A percentile compares a stretch with the other conserved stretches of the same genome.
phyloP scores from a whole-genome alignment of 2,329 filamentous ascomycete species.

The Talaromyces sp. region DNA sequence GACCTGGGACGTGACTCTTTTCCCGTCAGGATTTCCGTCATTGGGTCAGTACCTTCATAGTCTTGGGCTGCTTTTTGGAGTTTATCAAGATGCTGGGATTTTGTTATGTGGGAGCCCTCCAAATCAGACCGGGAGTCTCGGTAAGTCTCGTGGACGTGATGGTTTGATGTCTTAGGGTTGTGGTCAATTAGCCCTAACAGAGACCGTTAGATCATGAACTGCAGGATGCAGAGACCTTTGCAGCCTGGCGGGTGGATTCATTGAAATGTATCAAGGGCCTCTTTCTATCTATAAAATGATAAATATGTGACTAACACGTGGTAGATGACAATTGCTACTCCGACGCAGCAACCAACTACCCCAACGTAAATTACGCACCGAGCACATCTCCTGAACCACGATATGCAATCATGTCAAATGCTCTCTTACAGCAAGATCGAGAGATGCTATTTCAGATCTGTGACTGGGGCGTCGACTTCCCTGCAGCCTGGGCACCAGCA shows the following conservation, averaged over 20 bases:
- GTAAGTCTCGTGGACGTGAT: conserved; percentile 19
- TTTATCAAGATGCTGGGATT: conserved; percentile 45
- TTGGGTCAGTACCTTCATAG: conserved; percentile 40
- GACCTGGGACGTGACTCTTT: conserved; percentile 41
- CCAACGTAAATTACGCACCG: conserved; percentile 42
- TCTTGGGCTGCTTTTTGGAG: conserved; percentile 43
- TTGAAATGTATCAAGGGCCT: conserved; percentile 48
- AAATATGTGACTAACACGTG: background rate
- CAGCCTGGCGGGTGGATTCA: conserved; percentile 39
- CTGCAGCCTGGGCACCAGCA: conserved; percentile 47
- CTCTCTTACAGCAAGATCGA: conserved; percentile 39
- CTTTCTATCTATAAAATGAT: background rate
- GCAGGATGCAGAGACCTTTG: conserved; percentile 40
- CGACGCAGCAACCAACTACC: conserved; percentile 36
- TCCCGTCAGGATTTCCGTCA: conserved; percentile 42
- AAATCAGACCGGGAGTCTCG: conserved; percentile 36
- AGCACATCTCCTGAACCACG: conserved; percentile 41
- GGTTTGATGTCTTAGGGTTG: background rate
- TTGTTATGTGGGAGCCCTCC: conserved; percentile 36
- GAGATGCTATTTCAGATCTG: conserved; percentile 51
- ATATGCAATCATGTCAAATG: conserved; percentile 47
- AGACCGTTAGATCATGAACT: conserved; percentile 45
- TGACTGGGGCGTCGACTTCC: conserved; percentile 52
- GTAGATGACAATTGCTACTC: conserved; percentile 51
- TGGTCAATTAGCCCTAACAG: background rate